These are phyloP conservation scores for Linum tenue DNA, from an alignment of 345 rosid species.

Conservation along the genomic window DNA sequence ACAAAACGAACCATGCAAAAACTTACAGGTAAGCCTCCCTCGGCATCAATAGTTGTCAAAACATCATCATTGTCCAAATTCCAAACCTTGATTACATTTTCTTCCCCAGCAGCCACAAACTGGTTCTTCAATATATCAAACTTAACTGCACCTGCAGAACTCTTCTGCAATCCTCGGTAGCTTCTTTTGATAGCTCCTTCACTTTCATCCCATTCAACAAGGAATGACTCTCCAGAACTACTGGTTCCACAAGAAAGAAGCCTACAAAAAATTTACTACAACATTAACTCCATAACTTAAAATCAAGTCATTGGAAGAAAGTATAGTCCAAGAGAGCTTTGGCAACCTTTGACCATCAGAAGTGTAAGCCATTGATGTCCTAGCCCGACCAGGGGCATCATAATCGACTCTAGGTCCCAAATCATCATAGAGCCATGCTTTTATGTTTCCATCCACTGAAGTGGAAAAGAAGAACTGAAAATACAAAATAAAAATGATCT, in stretches of 20 bases:
- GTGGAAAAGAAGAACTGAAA: constrained; percentile 39
- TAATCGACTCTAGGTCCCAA: constrained; percentile 24
- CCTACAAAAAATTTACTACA: constrained; percentile 11
- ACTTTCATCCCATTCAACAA: constrained; percentile 33
- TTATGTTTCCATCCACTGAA: constrained; percentile 36
- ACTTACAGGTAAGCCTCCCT: constrained; percentile 36
- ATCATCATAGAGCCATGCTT: constrained; percentile 32
- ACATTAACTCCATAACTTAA: background rate
- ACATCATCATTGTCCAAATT: constrained; percentile 29
- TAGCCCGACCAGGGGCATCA: constrained; percentile 29
- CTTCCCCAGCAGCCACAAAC: constrained; percentile 35
- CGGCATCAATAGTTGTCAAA: constrained; percentile 27
- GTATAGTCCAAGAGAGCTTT: background rate
- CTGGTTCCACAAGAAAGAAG: constrained; percentile 34
- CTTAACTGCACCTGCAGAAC: constrained; percentile 18
- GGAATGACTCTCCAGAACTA: constrained; percentile 31
- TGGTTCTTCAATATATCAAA: constrained; percentile 22
- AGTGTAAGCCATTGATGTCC: constrained; percentile 29
- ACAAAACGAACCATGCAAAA: background rate
- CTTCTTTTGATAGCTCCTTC: constrained; percentile 27
- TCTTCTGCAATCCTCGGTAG: constrained; percentile 27
- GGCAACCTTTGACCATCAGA: constrained; percentile 19
- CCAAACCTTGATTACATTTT: constrained; percentile 30
- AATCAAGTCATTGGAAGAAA: background rate
- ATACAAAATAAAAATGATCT: background rate